Base-by-base conservation (phyloP, 306 rosid species). In the Vigna nakashimae region DNA sequence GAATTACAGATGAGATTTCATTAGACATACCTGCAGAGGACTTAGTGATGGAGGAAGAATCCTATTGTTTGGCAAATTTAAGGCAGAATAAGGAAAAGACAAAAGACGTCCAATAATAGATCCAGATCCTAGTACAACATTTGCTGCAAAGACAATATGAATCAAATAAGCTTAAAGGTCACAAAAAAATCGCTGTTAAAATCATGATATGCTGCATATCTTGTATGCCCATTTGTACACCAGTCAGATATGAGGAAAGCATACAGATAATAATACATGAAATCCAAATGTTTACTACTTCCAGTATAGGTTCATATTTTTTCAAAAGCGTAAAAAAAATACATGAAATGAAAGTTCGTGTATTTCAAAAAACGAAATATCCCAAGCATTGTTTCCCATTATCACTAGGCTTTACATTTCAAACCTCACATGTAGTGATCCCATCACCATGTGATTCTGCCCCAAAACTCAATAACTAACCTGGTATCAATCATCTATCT, bases 21-120 rank as follows among this genome's bases (percentile, higher is more conserved):
- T 9, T 26, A 45, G 69, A 85, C 74, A 78, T 87, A 95, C 99
- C 96, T 91, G 97, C 76, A 91, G 66, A 63, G 84, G 90, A 79
- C 89, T 88, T 76, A 89, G 90, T 59, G 96, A 43, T 46, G 88
- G 77, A 82, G 86, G 73, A 69, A 77, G 67, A 78, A 85, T 64
- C 82, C 81, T 76, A 76, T 79, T 74, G 57, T 30, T 73, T 87
- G 81, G 82, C 75, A 87, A 80, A 82, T 71, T 84, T 77, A 76
- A 78, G 17, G 75, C 43, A 51, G 56, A 65, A 71, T 86, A 78
- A 75, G 87, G 70, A 73, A 89, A 65, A 52, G 98, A 79, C 65
- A 92, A 76, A 85, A 95, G 67, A 75, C 96, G 88, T 36, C 96
- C 90, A 76, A 95, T 50, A 71, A 95, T 77, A 7, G 96, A 89